phyloP scores from a whole-genome alignment of 768 basidiomycete species.

The Tylopilus plumbeoviolaceoides region DNA sequence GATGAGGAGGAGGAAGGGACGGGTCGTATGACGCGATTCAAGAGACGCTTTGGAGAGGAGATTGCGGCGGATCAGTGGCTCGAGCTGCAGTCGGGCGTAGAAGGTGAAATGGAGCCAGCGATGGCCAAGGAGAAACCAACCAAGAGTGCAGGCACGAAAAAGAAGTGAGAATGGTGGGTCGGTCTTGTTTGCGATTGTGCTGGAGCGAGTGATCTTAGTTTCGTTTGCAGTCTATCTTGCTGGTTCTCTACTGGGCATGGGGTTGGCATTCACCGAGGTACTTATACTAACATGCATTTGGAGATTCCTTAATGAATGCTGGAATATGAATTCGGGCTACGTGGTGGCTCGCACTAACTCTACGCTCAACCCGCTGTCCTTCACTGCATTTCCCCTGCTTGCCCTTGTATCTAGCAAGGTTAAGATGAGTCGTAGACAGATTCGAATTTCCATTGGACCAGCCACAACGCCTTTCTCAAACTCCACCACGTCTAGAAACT shows the following conservation, averaged over 20 bases:
- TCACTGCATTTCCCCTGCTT: too few relatives aligned
- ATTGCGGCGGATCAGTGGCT: conserved; percentile 34
- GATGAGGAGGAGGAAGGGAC: conserved; percentile 70
- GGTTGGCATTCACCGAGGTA: not conserved
- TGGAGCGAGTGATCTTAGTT: not conserved
- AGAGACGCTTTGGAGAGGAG: conserved; percentile 60
- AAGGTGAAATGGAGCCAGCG: conserved; percentile 28
- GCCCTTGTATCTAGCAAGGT: too few relatives aligned
- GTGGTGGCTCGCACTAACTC: not conserved
- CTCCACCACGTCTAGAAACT: not conserved
- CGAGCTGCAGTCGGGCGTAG: conserved; percentile 21
- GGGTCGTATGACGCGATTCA: conserved; percentile 81
- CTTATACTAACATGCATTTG: not conserved
- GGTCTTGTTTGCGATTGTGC: not conserved
- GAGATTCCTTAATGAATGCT: not conserved
- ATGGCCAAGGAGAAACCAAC: conserved; percentile 18
- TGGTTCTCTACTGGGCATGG: too few relatives aligned
- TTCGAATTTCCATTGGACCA: not conserved
- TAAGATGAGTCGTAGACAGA: not conserved
- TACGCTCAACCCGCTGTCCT: not conserved
- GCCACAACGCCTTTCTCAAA: not conserved
- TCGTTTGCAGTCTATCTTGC: not conserved
- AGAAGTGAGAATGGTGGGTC: conserved; percentile 17
- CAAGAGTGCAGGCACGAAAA: conserved; percentile 15
- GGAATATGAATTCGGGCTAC: not conserved